Evolutionary conservation across 441 rosid species (phyloP).

Genomic region (Euphorbia corollata): DNA sequence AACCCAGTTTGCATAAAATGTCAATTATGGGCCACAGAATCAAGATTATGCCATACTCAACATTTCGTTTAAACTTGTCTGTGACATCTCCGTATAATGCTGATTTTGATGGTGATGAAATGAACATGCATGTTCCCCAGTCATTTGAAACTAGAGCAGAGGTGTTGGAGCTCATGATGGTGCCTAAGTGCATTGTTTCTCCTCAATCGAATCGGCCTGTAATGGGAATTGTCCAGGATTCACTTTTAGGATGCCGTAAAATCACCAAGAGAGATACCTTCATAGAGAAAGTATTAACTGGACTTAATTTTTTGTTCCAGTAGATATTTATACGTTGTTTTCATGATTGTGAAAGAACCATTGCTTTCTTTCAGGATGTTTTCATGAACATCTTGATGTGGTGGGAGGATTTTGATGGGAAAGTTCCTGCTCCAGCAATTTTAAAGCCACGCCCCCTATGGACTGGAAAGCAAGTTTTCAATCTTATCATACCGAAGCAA

Average conservation of each 20-base stretch:
- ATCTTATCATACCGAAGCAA: conserved; percentile 96
- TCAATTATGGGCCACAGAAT: conserved; percentile 98
- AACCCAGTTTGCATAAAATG: conserved; percentile 99
- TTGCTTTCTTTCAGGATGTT: conserved; percentile 59
- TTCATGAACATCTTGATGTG: conserved; percentile 98
- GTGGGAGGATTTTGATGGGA: conserved; percentile 99
- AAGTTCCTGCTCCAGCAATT: conserved; percentile 93
- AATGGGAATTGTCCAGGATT: conserved; percentile 99
- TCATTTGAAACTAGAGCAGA: conserved; percentile 95
- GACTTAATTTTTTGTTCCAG: not conserved
- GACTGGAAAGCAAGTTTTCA: conserved; percentile 99
- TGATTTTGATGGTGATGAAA: conserved; percentile 99
- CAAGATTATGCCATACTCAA: conserved; percentile 97
- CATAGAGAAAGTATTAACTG: conserved; percentile 73
- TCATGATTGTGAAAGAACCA: conserved; percentile 4
- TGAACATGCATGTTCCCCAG: conserved; percentile 99
- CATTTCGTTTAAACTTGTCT: conserved; percentile 85
- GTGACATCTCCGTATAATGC: conserved; percentile 99
- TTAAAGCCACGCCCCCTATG: conserved; percentile 90
- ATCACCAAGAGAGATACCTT: conserved; percentile 98
- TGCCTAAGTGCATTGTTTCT: conserved; percentile 93
- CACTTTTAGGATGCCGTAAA: conserved; percentile 95
- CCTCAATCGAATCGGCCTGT: conserved; percentile 98
- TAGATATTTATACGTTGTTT: conserved; percentile 9
- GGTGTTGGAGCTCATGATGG: conserved; percentile 97